Evolutionary conservation across 192 early-diverging fungal species (phyloP).

Genomic region (Phlyctochytrium bullatum): DNA sequence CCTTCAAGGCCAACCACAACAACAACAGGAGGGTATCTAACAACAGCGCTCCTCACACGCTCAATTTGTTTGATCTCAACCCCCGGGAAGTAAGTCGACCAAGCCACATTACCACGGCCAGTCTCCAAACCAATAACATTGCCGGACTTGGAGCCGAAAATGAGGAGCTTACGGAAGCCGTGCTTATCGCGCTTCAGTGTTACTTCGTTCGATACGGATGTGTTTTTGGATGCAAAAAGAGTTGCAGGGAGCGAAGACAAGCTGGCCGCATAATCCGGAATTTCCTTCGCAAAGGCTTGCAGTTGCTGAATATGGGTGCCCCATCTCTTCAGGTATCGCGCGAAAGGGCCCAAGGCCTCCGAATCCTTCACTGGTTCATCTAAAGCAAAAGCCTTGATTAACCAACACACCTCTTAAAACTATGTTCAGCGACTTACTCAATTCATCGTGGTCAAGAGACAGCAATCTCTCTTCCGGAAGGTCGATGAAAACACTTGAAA

Average conservation of each 20-base stretch:
- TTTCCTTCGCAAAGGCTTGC: conserved; percentile 15
- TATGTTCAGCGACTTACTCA: conserved; percentile 33
- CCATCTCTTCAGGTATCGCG: conserved; percentile 66
- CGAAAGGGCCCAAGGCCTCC: conserved; percentile 45
- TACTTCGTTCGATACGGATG: not conserved
- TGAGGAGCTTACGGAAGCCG: conserved; percentile 86
- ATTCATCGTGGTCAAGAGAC: conserved; percentile 67
- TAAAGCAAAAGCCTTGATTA: conserved; percentile 15
- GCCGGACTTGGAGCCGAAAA: conserved; percentile 75
- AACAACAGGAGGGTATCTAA: conserved; percentile 73
- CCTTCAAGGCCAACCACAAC: conserved; percentile 50
- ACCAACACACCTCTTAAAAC: conserved; percentile 3
- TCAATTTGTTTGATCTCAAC: conserved; percentile 43
- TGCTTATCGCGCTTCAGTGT: conserved; percentile 50
- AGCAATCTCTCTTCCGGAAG: conserved; percentile 70
- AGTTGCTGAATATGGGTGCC: conserved; percentile 48
- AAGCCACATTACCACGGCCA: conserved; percentile 69
- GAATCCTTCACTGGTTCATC: conserved; percentile 51
- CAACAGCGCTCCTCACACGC: conserved; percentile 56
- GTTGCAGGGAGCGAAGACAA: not conserved
- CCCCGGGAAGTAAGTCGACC: conserved; percentile 60
- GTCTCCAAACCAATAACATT: conserved; percentile 84
- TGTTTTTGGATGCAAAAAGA: conserved; percentile 1
- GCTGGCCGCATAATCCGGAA: not conserved
- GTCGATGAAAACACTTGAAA: conserved; percentile 74